Evolutionary conservation across 1,284 basidiomycete genomes (phyloP).

Genomic region (Austroboletus olivaceoglutinosus): DNA sequence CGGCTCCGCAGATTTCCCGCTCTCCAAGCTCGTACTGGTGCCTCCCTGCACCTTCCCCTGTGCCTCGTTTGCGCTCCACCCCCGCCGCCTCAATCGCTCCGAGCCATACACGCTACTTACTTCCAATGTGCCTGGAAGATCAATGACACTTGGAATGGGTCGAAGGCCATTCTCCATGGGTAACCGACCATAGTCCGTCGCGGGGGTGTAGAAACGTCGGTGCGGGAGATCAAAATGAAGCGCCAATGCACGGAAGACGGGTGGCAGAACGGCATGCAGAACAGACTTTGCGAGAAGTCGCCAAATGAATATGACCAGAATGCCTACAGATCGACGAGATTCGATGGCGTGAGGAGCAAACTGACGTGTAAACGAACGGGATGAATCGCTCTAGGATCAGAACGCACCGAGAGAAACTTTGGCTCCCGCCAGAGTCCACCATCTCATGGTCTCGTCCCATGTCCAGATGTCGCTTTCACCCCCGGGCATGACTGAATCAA

Average conservation of each 20-base stretch:
- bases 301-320: constrained; percentile 79
- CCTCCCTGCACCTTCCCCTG: neutral
- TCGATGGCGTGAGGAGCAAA: neutral
- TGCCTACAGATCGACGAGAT: constrained; percentile 32
- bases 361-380: neutral
- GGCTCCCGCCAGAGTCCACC: constrained; percentile 55
- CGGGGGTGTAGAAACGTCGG: constrained; percentile 82
- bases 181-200: constrained; percentile 77
- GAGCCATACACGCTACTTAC: constrained; percentile 21
- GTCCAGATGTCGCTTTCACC: constrained; percentile 44
- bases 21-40: constrained; percentile 1
- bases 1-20: constrained; percentile 9
- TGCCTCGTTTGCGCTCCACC: neutral
- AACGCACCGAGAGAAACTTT: constrained; percentile 60
- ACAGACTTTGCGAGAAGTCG: constrained; percentile 79
- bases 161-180: constrained; percentile 62
- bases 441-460: constrained; percentile 48
- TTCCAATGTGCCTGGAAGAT: constrained; percentile 55
- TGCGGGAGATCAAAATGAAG: constrained; percentile 65
- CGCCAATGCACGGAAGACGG: constrained; percentile 73
- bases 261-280: constrained; percentile 74
- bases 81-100: constrained; percentile 1
- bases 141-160: constrained; percentile 83
- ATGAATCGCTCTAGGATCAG: constrained; percentile 4
- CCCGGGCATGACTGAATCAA: constrained; percentile 55